Percentiles rank a stretch among this genome's conserved stretches.
Conservation (phyloP, 2,329 filamentous ascomycete species). For the Neopestalotiopsis rosae region DNA sequence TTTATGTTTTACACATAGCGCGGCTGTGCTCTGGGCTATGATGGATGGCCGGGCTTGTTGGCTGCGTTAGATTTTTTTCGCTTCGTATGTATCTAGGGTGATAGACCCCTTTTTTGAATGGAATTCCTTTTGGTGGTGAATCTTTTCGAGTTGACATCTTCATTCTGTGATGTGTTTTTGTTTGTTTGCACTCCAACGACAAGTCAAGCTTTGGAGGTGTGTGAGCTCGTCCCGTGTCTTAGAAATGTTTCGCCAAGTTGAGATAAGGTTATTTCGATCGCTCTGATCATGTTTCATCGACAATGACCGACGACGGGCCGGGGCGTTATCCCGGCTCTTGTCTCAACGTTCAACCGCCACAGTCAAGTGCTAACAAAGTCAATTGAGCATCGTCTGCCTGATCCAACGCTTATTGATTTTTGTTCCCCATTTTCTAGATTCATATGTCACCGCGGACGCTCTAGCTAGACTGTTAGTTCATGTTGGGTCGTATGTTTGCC, state of each 20-base stretch:
- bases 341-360: neutral
- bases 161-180: neutral
- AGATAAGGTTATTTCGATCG: neutral
- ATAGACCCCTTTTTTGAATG: constrained; percentile 16
- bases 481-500: too few species aligned
- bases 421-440: too few species aligned
- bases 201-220: neutral
- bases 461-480: too few species aligned
- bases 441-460: too few species aligned
- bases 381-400: too few species aligned
- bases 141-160: neutral
- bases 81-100: constrained; percentile 12
- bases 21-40: constrained; percentile 4
- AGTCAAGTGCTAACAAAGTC: neutral
- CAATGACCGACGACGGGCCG: neutral
- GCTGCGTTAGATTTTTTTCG: constrained; percentile 13
- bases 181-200: too few species aligned
- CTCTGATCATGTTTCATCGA: constrained; percentile 1
- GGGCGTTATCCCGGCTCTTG: neutral
- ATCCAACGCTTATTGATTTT: too few species aligned
- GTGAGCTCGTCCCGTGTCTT: neutral
- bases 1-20: constrained; percentile 11
- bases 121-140: constrained; percentile 6
- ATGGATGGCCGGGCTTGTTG: constrained; percentile 8
- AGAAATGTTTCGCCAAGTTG: neutral